A percentile compares a stretch with the other conserved stretches of the same genome.
These are phyloP conservation scores for Aspergillus sp. DNA, from an alignment of 2,329 filamentous ascomycete genomes.

Conservation along the genomic window DNA sequence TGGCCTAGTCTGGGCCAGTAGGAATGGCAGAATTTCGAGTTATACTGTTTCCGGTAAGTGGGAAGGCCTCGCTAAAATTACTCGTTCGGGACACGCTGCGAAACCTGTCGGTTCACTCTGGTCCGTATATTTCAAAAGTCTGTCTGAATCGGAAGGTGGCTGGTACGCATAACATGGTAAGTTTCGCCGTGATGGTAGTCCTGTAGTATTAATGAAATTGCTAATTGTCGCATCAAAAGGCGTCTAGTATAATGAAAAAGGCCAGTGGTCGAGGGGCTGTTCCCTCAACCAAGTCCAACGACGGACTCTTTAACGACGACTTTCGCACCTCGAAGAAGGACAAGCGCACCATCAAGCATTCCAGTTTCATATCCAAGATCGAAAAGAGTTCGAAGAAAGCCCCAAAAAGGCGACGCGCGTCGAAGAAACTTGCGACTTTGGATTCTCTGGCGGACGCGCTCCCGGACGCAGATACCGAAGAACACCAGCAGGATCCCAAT, in stretches of 20 bases:
- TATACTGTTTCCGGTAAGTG: background rate
- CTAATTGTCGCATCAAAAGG: background rate
- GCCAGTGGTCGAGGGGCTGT: constrained; percentile 11
- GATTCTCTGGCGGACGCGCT: constrained; percentile 73
- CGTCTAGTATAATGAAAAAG: constrained; percentile 6
- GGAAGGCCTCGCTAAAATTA: background rate
- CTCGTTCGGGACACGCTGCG: background rate
- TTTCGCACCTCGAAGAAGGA: constrained; percentile 73
- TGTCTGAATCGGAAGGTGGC: too few relatives aligned
- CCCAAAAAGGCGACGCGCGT: constrained; percentile 60
- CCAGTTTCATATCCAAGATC: constrained; percentile 69
- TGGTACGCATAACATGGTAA: constrained; percentile 2
- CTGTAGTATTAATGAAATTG: background rate
- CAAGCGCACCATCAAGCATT: constrained; percentile 76
- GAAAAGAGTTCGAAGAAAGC: constrained; percentile 53
- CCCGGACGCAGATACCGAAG: constrained; percentile 55
- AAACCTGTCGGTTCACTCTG: background rate
- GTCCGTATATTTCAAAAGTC: background rate
- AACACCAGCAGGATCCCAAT: constrained; percentile 39
- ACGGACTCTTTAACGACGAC: constrained; percentile 23
- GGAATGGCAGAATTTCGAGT: background rate
- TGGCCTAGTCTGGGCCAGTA: background rate
- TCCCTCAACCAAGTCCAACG: constrained; percentile 10
- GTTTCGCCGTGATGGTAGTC: background rate
- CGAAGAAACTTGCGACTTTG: constrained; percentile 71